phyloP scores from a whole-genome alignment of 768 basidiomycete genomes.

The Podaxis mareebaensis region DNA sequence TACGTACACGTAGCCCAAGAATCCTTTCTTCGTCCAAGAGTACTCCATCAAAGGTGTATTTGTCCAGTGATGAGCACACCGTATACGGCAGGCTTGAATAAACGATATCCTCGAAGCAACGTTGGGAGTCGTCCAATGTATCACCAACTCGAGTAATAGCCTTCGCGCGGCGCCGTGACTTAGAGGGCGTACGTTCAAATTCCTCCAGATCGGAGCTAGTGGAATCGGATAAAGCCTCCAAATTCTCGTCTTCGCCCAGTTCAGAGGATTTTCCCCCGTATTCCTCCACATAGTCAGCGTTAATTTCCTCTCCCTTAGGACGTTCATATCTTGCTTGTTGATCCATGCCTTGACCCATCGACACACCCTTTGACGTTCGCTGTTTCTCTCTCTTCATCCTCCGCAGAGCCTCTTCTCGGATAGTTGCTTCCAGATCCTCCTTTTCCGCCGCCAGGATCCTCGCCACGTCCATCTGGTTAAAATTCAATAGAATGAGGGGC shows the following conservation, averaged over 20 bases:
- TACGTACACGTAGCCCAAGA: constrained; percentile 35
- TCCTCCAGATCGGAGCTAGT: not conserved
- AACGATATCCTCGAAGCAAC: constrained; percentile 16
- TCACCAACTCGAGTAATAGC: not conserved
- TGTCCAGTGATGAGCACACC: constrained; percentile 13
- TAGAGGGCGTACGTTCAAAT: not conserved
- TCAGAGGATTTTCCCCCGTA: not conserved
- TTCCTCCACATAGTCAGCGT: not conserved
- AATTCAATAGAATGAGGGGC: constrained; percentile 27
- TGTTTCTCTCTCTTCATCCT: not conserved
- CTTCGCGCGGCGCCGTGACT: not conserved
- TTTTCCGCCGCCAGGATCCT: constrained; percentile 8
- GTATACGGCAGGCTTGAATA: constrained; percentile 28
- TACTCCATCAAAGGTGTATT: constrained; percentile 30
- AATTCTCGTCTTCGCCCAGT: not conserved
- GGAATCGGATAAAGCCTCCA: not conserved
- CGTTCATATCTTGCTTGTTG: not conserved
- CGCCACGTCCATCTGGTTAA: constrained; percentile 27
- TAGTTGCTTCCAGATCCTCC: not conserved
- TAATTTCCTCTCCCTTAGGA: not conserved
- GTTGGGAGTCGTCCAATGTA: constrained; percentile 8
- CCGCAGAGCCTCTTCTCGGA: not conserved
- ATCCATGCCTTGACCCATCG: not conserved
- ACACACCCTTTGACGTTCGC: not conserved
- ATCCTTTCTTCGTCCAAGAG: constrained; percentile 44